phyloP scores from a whole-genome alignment of 805 yeast species.

The Kluyveromyces wickerhamii region DNA sequence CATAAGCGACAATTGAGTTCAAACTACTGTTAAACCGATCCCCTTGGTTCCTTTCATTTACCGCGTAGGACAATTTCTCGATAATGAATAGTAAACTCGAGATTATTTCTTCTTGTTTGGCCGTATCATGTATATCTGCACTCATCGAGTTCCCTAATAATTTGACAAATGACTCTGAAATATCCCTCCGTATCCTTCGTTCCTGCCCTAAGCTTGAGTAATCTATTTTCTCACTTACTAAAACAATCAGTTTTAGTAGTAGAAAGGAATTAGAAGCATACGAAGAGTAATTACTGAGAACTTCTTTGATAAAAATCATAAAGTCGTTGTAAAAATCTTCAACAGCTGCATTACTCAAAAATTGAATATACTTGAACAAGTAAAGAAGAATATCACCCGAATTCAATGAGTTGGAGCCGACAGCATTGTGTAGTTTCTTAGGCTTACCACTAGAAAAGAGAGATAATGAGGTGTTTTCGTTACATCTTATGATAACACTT shows the following conservation, averaged over 20 bases:
- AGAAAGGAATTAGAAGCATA: conserved; percentile 47
- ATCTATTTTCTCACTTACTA: conserved; percentile 49
- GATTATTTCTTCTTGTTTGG: conserved; percentile 10
- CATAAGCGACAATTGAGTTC: conserved; percentile 44
- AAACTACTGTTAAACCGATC: conserved; percentile 52
- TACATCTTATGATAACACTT: conserved; percentile 22
- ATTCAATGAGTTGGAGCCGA: conserved; percentile 39
- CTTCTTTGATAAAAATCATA: conserved; percentile 52
- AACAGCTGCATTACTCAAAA: conserved; percentile 67
- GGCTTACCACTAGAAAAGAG: conserved; percentile 14
- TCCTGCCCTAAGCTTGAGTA: conserved; percentile 54
- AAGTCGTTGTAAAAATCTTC: conserved; percentile 70
- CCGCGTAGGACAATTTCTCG: conserved; percentile 13
- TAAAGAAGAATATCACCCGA: conserved; percentile 43
- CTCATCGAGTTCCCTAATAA: conserved; percentile 27
- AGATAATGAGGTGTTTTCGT: conserved; percentile 14
- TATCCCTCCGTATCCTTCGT: conserved; percentile 49
- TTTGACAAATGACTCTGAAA: conserved; percentile 37
- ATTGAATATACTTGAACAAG: conserved; percentile 50
- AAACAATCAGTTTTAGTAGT: conserved; percentile 43
- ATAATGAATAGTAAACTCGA: conserved; percentile 15
- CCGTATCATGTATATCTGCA: conserved; percentile 15
- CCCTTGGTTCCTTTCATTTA: conserved; percentile 22
- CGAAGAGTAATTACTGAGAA: conserved; percentile 36
- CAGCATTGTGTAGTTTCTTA: conserved; percentile 26